Base-by-base conservation (phyloP, 2,329 filamentous ascomycete genomes). In the Pestalotiopsis sp. region DNA sequence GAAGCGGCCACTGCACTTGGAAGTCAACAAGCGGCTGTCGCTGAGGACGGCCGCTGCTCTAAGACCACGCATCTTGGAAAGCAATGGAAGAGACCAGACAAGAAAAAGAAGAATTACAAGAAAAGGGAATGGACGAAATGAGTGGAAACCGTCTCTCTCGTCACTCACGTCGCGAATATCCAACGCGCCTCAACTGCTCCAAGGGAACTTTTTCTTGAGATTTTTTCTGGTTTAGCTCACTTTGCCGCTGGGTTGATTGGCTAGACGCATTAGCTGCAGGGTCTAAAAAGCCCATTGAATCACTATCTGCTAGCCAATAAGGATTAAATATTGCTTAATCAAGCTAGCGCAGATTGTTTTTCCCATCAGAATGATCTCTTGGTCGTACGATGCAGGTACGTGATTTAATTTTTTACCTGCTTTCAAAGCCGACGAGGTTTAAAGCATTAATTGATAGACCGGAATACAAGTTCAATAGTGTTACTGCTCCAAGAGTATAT, bases 1-100 rank as follows among this genome's bases (percentile, higher is more conserved):
- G 71, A 76, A 79, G 62, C 78, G 76, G 56, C 73, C 72, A 65
- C 76, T 79, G 59, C 74, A 77, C 71, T 78, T 77, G 23, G 77
- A 75, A 41, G 75, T 74, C 58, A 79, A 69, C 67, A 80, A 75
- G 62, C 80, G 76, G 73, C 79, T 77, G 76, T 79, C 80, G 66
- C 78, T 78, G 67, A 83, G 71, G 72, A 80, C 77, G 73, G 79
- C 77, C 71, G 78, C 79, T 61, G 78, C 76, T 76, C 80, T 75
- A 71, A 79, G 76, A 61, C 76, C 79, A 79, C 81, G 81, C 82
- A 84, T 84, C 65, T 71, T 80, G 71, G 69, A 73, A 61, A 72
- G 52, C 68, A 64, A 62, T 69, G 65, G 70, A 69, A 64, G 70
- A 70, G 65, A 63, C 66, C 70, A 38, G 70, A 62, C 61, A 68